Conservation (phyloP, 139 green algal species). For the Trebouxia sp. region DNA sequence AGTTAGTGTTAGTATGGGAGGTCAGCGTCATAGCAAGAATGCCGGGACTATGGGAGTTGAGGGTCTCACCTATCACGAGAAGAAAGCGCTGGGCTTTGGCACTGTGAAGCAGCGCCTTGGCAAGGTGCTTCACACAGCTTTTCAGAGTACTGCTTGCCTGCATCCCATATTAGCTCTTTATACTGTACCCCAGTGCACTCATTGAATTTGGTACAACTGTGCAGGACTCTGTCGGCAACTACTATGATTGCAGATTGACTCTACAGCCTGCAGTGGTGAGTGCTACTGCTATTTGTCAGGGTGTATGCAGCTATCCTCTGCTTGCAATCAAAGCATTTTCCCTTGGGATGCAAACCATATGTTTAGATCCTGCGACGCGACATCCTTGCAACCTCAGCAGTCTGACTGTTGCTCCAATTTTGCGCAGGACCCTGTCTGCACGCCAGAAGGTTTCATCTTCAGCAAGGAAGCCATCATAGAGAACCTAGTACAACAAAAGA, state of each 20-base stretch:
- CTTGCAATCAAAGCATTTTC: not conserved
- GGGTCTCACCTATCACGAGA: slow-evolving; percentile 82
- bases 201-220: not conserved
- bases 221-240: slow-evolving; percentile 88
- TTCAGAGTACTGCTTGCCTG: too few species aligned
- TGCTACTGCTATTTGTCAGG: too few species aligned
- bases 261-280: slow-evolving; percentile 74
- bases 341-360: too few species aligned
- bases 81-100: slow-evolving; percentile 79
- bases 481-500: slow-evolving; percentile 86
- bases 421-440: slow-evolving; percentile 86
- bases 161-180: too few species aligned
- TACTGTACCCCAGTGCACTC: not conserved
- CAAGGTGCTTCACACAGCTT: too few species aligned
- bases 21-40: slow-evolving; percentile 89
- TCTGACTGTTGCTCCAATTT: not conserved
- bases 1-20: slow-evolving; percentile 75
- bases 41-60: slow-evolving; percentile 87
- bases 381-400: not conserved
- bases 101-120: slow-evolving; percentile 86
- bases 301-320: not conserved
- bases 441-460: slow-evolving; percentile 81
- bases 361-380: too few species aligned
- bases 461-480: slow-evolving; percentile 86
- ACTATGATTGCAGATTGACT: slow-evolving; percentile 87